Base-by-base conservation (phyloP, 2,329 filamentous ascomycete species). In the Ilyonectria sp. region DNA sequence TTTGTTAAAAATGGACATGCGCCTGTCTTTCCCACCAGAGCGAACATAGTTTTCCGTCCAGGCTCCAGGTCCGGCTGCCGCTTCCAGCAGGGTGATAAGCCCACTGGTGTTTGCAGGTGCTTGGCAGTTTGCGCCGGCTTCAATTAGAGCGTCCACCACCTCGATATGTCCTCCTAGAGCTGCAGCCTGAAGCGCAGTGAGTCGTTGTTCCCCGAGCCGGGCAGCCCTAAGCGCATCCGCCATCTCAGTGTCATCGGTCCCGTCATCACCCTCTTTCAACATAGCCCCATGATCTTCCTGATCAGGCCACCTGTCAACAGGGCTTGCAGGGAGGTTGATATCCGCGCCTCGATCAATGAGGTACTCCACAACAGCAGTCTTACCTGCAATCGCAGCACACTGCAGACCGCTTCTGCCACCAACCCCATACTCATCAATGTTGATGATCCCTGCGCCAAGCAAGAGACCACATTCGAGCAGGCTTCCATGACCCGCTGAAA, bases 131-230 rank as follows among this genome's bases (percentile, higher is more conserved):
- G 60, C 60, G 5, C 60, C 52, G 5, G 60, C 52, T 10, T 46
- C 52, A 43, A 62, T 26, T 2, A 62, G 46, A 40, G 43, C 56
- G 43, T 56, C 52, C 21, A 62, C 43, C 6, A 56, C 7, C 3
- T 56, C 21, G 8, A 17, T 19, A 19, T 29, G 23, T 21, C 43
- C 52, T 11, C n/a, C 3, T 29, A 43, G 23, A 1, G 52, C 60
- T 13, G 60, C 60, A 9, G 17, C 43, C 23, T 62, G 60, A n/a
- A 62, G 43, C 1, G 60, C 60, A 2, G 60, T 62, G 2, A 62
- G 26, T 10, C 54, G 15, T 2, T 19, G 17, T 46, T 47, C 35
- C 11, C 37, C 11, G 10, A 2, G 15, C 15, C 8, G 2, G 8
- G 31, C 31, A 11, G 6, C 31, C 31, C 2, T 33, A 11, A 26